phyloP scores from a whole-genome alignment of 345 rosid species.

The Populus davidiana region DNA sequence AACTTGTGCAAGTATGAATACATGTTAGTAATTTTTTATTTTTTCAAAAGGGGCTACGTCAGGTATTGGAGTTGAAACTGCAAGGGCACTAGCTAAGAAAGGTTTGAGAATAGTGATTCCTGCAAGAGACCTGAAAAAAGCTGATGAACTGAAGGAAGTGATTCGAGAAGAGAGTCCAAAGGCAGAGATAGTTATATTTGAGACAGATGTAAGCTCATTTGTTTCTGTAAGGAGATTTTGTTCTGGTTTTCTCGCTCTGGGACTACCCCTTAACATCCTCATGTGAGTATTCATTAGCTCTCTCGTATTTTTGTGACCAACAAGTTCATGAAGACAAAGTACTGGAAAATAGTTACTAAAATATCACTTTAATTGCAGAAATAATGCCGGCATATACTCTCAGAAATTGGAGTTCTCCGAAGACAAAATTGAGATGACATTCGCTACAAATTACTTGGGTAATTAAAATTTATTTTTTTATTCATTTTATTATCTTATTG shows the following conservation, averaged over 20 bases:
- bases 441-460: constrained; percentile 91
- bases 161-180: constrained; percentile 57
- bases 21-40: neutral
- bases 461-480: neutral
- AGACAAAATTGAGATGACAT: constrained; percentile 91
- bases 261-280: constrained; percentile 78
- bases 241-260: constrained; percentile 56
- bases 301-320: neutral
- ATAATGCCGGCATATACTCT: constrained; percentile 86
- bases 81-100: constrained; percentile 75
- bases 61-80: constrained; percentile 90
- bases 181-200: constrained; percentile 52
- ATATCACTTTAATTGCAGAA: constrained; percentile 43
- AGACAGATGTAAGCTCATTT: constrained; percentile 78
- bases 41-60: constrained; percentile 70
- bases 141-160: constrained; percentile 50
- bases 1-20: neutral
- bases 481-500: neutral
- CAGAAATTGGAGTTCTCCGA: constrained; percentile 85
- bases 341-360: neutral
- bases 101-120: constrained; percentile 79
- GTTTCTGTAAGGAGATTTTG: constrained; percentile 73
- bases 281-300: constrained; percentile 43
- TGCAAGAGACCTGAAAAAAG: constrained; percentile 78
- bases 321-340: neutral